phyloP scores from a whole-genome alignment of 2,329 filamentous ascomycete genomes.

The Hymenoscyphus linearis region DNA sequence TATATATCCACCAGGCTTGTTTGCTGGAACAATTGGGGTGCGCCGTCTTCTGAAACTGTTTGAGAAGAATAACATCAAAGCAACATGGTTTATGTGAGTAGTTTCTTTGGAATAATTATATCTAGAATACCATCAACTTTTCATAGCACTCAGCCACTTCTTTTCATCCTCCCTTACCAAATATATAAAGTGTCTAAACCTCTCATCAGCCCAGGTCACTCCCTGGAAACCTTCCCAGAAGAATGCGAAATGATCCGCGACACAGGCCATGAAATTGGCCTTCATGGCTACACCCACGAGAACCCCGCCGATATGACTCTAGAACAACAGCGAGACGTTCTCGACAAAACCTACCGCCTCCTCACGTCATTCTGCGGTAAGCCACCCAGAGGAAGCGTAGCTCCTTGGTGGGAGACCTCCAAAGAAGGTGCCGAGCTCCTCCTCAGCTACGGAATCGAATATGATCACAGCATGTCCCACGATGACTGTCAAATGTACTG shows the following conservation, averaged over 20 bases:
- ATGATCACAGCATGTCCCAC: conserved; percentile 63
- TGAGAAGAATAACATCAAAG: conserved; percentile 66
- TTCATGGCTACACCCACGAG: conserved; percentile 71
- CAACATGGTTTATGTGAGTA: conserved; percentile 49
- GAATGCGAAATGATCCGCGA: conserved; percentile 58
- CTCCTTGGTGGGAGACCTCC: conserved; percentile 71
- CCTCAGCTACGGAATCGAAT: conserved; percentile 62
- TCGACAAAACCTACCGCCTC: conserved; percentile 68
- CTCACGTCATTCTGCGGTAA: conserved; percentile 68
- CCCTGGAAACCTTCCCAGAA: conserved; percentile 61
- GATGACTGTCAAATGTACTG: conserved; percentile 62
- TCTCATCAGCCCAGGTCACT: conserved; percentile 52
- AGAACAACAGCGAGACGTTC: conserved; percentile 69
- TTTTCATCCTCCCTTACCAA: background rate
- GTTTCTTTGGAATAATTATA: background rate
- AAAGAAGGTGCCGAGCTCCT: conserved; percentile 62
- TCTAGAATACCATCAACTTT: background rate
- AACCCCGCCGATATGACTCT: conserved; percentile 66
- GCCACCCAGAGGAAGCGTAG: conserved; percentile 65
- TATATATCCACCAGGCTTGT: conserved; percentile 45
- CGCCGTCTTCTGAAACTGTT: conserved; percentile 65
- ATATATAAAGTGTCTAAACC: background rate
- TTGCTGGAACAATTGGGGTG: conserved; percentile 62
- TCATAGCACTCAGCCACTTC: background rate
- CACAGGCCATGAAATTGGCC: conserved; percentile 57